Percentiles rank a stretch among this genome's conserved stretches.
Evolutionary conservation across 2,329 filamentous ascomycete genomes (phyloP).

Genomic region (Ophiosphaerella herpotricha): DNA sequence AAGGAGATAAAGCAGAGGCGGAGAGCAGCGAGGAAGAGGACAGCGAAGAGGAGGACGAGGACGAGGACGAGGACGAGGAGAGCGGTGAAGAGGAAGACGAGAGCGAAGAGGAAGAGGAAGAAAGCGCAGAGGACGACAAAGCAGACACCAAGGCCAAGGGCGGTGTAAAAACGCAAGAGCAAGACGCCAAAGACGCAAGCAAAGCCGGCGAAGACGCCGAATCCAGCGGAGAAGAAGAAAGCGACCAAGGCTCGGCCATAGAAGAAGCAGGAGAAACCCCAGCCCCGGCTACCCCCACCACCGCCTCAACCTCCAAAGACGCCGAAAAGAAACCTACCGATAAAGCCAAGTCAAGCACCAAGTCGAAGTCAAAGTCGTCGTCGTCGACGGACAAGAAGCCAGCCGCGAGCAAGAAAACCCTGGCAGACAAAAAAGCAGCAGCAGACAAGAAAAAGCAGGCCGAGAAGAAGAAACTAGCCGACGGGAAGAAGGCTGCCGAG

Average conservation of each 20-base stretch:
- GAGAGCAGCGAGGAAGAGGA: constrained; percentile 7
- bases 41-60: constrained; percentile 4
- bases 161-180: constrained; percentile 2
- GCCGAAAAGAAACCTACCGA: neutral
- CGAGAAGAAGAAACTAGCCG: constrained; percentile 3
- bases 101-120: constrained; percentile 16
- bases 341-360: neutral
- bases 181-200: constrained; percentile 16
- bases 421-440: neutral
- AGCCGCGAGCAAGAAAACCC: constrained; percentile 1
- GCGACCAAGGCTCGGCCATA: neutral
- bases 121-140: constrained; percentile 8
- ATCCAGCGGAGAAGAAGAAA: constrained; percentile 6
- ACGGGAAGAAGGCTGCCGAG: constrained; percentile 10
- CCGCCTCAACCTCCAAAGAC: neutral
- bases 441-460: constrained; percentile 1
- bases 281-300: neutral
- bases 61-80: constrained; percentile 10
- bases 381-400: neutral
- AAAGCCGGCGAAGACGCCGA: constrained; percentile 24
- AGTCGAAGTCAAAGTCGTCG: neutral
- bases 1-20: constrained; percentile 9
- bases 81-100: constrained; percentile 10
- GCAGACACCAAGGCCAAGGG: neutral
- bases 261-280: neutral